Evolutionary conservation across 2,329 filamentous ascomycete genomes (phyloP).

Genomic region (Xylaria sp.): DNA sequence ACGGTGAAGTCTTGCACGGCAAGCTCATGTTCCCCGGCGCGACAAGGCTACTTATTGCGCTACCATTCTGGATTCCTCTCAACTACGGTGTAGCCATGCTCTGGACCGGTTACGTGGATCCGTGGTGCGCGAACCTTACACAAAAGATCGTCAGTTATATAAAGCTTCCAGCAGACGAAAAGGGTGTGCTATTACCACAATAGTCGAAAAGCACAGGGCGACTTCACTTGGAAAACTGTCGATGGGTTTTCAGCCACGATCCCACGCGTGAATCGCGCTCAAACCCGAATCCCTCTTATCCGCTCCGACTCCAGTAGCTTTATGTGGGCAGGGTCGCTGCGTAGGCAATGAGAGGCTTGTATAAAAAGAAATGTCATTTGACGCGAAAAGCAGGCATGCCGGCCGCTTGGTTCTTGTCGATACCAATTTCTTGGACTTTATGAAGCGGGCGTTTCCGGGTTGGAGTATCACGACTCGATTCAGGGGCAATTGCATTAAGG

Average conservation of each 20-base stretch:
- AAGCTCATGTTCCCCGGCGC: conserved; percentile 47
- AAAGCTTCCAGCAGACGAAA: conserved; percentile 42
- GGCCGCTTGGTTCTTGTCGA: conserved; percentile 24
- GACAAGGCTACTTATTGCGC: conserved; percentile 45
- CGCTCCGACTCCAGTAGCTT: background rate
- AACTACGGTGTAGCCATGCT: conserved; percentile 53
- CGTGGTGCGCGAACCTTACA: conserved; percentile 53
- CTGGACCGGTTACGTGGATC: conserved; percentile 62
- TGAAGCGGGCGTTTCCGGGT: conserved; percentile 32
- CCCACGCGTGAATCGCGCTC: background rate
- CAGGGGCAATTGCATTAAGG: conserved; percentile 24
- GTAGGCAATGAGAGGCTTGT: conserved; percentile 15
- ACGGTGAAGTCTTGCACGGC: conserved; percentile 45
- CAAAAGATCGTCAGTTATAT: conserved; percentile 45
- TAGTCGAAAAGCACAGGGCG: conserved; percentile 17
- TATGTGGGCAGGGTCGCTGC: background rate
- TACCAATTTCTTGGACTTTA: conserved; percentile 30
- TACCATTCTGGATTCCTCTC: conserved; percentile 54
- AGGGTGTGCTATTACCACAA: conserved; percentile 41
- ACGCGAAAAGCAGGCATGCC: conserved; percentile 4
- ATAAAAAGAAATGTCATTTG: conserved; percentile 12
- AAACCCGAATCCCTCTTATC: background rate
- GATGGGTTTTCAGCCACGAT: background rate
- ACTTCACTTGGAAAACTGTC: background rate
- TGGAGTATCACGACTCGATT: conserved; percentile 28